Evolutionary conservation across 2,329 filamentous ascomycete genomes (phyloP).

Genomic region (Aspergillus clavatus): DNA sequence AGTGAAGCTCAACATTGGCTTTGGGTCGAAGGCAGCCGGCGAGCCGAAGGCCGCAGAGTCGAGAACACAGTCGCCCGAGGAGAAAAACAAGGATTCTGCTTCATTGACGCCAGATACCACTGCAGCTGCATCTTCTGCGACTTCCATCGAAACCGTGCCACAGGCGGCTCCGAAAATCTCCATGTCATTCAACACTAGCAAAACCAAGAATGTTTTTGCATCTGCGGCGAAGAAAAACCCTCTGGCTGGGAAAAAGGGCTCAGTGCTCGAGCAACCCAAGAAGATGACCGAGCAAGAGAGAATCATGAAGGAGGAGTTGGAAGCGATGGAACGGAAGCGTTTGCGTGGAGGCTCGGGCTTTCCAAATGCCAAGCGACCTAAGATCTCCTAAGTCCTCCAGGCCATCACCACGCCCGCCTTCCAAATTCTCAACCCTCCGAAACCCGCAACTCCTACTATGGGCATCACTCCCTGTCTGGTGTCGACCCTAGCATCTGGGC

Average conservation of each 20-base stretch:
- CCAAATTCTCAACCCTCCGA: neutral
- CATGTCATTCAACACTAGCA: conserved; percentile 56
- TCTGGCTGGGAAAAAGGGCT: conserved; percentile 61
- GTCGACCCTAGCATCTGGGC: neutral
- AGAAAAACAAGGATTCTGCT: conserved; percentile 13
- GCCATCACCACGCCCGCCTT: conserved; percentile 3
- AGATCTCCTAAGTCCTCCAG: conserved; percentile 21
- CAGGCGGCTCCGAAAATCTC: conserved; percentile 45
- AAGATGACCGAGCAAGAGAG: conserved; percentile 84
- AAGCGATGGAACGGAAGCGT: conserved; percentile 62
- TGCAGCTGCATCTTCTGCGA: conserved; percentile 13
- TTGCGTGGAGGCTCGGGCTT: conserved; percentile 31
- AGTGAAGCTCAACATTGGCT: conserved; percentile 65
- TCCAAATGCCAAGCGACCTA: conserved; percentile 32
- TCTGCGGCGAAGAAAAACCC: conserved; percentile 63
- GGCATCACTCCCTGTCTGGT: neutral
- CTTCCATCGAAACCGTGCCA: conserved; percentile 14
- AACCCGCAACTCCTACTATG: neutral
- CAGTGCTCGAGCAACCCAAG: conserved; percentile 58
- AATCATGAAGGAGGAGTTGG: conserved; percentile 76
- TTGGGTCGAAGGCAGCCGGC: conserved; percentile 22
- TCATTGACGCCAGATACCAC: conserved; percentile 13
- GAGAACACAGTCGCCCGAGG: conserved; percentile 19
- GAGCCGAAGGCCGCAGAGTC: conserved; percentile 22
- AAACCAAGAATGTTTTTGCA: conserved; percentile 64